Evolutionary conservation across 1,284 basidiomycete genomes (phyloP), one percentile per base, ranked within the genome.

Genomic region (Austroboletus niveus): DNA sequence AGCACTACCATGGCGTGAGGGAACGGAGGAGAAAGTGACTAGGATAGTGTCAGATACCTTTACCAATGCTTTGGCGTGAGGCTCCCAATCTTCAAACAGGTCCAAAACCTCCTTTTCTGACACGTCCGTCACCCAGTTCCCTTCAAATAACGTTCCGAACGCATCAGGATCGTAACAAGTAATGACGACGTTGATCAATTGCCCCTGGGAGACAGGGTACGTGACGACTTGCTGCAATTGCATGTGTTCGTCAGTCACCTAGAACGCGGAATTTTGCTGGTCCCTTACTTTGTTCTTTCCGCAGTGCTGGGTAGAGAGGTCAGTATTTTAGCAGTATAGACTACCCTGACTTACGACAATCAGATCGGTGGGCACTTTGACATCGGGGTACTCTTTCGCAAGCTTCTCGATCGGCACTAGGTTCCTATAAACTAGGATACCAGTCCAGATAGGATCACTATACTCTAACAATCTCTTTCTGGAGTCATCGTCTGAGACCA

Each of bases 181-280:
- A 2, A 72, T 69, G 12, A 73, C 76, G 24, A 79, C 62, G 49
- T 79, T 81, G 52, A 80, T 60, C 14, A 72, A 51, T 7, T 55
- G 61, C 0, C 75, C 75, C 38, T 71, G 67, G 14, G 73, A 69
- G 39, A 80, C 68, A 0, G 76, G 74, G 60, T 74, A 80, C 4
- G 70, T 61, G 1, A 77, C 71, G 8, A 78, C 48, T 60, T 78
- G 72, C 78, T 78, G 51, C 9, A 31, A 10, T 14, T 7, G n/a
- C 2, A 22, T 8, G 3, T 3, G 14, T 29, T 17, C 7, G 24
- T 59, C 32, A 56, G 45, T 40, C 15, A 12, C 8, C 22, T 5
- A 5, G 22, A 24, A 24, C 22, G 22, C 27, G 7, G 8, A 2
- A 30, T 27, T 8, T 35, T 59, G 34, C 32, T 29, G 8, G 0